phyloP scores from a whole-genome alignment of 768 basidiomycete species.

The Russula sp. region DNA sequence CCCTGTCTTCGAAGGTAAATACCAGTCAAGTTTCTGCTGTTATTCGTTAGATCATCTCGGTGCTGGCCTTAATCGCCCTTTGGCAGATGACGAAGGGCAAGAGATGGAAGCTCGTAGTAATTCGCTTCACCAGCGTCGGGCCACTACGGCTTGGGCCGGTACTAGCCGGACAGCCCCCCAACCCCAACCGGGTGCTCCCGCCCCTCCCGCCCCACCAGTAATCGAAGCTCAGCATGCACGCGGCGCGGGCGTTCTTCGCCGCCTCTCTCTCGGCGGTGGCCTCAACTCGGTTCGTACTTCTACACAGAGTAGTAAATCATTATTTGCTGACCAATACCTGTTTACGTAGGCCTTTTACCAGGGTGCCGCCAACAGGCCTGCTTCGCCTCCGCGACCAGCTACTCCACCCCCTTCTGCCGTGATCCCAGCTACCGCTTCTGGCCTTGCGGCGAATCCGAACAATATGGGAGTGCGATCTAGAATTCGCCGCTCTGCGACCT shows the following conservation, averaged over 20 bases:
- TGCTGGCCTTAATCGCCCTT: background rate
- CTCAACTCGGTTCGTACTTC: conserved; percentile 53
- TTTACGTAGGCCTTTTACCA: conserved; percentile 25
- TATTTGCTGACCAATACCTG: conserved; percentile 20
- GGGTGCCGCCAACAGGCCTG: conserved; percentile 4
- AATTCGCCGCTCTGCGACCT: conserved; percentile 57
- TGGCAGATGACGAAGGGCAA: conserved; percentile 26
- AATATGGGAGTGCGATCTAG: conserved; percentile 33
- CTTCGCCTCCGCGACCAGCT: conserved; percentile 23
- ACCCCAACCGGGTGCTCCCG: conserved; percentile 35
- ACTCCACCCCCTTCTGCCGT: conserved; percentile 28
- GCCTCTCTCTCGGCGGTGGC: conserved; percentile 65
- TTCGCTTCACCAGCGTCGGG: conserved; percentile 45
- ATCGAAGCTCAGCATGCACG: conserved; percentile 53
- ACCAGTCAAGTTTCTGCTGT: background rate
- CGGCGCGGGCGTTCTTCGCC: conserved; percentile 66
- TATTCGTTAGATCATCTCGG: background rate
- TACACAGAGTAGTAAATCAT: background rate
- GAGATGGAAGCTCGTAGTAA: conserved; percentile 15
- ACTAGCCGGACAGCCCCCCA: conserved; percentile 48
- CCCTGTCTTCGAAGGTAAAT: conserved; percentile 30
- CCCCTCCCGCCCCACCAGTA: conserved; percentile 36
- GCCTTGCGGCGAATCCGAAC: conserved; percentile 13
- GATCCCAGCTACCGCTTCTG: background rate
- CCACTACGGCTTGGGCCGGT: conserved; percentile 50